A percentile compares a stretch with the other conserved stretches of the same genome.
These are phyloP conservation scores for Mucor ambiguus DNA, from an alignment of 371 early-diverging fungal species.

Conservation along the genomic window DNA sequence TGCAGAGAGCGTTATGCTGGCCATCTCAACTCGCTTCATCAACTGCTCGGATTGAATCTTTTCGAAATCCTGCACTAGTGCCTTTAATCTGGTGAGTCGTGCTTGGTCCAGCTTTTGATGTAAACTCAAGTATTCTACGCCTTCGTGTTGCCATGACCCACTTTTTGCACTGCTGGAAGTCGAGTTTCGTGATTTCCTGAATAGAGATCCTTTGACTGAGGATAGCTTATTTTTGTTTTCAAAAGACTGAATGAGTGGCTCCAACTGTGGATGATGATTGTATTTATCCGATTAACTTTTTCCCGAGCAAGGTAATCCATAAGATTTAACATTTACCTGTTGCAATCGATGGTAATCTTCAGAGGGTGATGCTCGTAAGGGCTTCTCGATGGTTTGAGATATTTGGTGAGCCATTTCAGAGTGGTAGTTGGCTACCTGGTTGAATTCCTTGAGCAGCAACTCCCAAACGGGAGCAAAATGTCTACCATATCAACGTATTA, in stretches of 20 bases:
- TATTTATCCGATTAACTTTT: constrained; percentile 1
- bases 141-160: constrained; percentile 12
- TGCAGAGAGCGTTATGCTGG: constrained; percentile 1
- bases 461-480: constrained; percentile 29
- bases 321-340: constrained; percentile 4
- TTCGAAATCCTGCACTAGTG: constrained; percentile 46
- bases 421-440: constrained; percentile 16
- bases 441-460: constrained; percentile 19
- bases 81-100: constrained; percentile 45
- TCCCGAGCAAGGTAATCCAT: not conserved
- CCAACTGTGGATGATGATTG: constrained; percentile 4
- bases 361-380: constrained; percentile 13
- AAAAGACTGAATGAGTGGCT: constrained; percentile 9
- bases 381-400: constrained; percentile 20
- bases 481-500: constrained; percentile 5
- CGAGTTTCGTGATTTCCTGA: constrained; percentile 24
- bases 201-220: constrained; percentile 9
- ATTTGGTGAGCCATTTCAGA: constrained; percentile 20
- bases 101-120: constrained; percentile 53
- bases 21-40: constrained; percentile 25
- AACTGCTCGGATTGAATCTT: constrained; percentile 49
- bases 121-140: constrained; percentile 21
- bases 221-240: constrained; percentile 9
- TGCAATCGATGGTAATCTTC: constrained; percentile 10
- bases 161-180: not conserved